Evolutionary conservation across 129 eudicot species (phyloP).

Genomic region (Helianthus tuberosus): DNA sequence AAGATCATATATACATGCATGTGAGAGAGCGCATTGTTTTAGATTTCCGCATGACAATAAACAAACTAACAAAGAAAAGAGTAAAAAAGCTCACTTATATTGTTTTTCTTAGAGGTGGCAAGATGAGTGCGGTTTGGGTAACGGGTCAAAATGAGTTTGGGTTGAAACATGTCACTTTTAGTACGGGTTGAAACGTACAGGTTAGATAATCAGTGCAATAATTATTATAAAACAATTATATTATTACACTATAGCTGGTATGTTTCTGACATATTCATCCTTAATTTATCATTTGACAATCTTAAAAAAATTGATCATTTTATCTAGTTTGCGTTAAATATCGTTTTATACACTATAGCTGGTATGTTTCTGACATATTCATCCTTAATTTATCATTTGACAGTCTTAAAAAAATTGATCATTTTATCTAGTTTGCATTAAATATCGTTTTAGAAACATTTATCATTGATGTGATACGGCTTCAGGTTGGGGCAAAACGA

Average conservation of each 20-base stretch:
- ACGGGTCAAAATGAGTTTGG: neutral
- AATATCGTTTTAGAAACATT: slow-evolving; percentile 9
- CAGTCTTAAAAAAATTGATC: neutral
- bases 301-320: neutral
- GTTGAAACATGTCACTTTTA: slow-evolving; percentile 1
- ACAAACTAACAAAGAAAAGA: neutral
- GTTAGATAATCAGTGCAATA: neutral
- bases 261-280: neutral
- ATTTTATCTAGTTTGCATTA: neutral
- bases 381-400: neutral
- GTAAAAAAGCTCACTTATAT: neutral
- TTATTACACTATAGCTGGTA: neutral
- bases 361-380: neutral
- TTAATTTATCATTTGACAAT: neutral
- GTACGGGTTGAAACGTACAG: neutral
- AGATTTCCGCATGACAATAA: neutral
- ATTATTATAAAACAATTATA: neutral
- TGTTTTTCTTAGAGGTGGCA: slow-evolving; percentile 1
- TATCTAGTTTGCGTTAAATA: neutral
- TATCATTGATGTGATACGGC: slow-evolving; percentile 16
- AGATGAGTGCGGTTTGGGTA: neutral
- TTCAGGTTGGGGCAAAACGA: slow-evolving; percentile 76
- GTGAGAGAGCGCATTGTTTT: neutral
- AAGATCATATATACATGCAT: neutral
- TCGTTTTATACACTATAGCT: neutral